Conservation (phyloP, 2,329 filamentous ascomycete species). For the Curvularia eragrostidis region DNA sequence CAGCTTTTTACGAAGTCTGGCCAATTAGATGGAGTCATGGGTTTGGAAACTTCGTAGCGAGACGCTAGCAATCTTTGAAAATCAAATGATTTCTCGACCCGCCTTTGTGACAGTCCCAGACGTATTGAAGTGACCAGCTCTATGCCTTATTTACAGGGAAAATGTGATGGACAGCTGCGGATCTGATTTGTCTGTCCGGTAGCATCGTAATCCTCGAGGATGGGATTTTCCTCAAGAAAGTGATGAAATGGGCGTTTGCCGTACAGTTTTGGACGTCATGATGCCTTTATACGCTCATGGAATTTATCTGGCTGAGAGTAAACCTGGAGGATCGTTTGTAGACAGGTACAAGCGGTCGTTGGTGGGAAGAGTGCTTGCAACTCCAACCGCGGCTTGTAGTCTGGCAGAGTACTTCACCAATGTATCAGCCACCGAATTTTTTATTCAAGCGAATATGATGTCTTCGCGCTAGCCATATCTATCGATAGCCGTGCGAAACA, state of each 20-base stretch:
- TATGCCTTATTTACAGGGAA: not conserved
- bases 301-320: not conserved
- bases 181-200: not conserved
- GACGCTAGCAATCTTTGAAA: not conserved
- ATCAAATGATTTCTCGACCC: not conserved
- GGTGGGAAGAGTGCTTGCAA: not conserved
- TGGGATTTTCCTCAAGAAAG: not conserved
- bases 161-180: not conserved
- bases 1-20: not conserved
- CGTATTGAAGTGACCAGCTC: not conserved
- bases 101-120: not conserved
- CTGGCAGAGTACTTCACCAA: not conserved
- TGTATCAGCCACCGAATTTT: not conserved
- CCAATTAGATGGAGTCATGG: not conserved
- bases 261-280: not conserved
- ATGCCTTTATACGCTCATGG: not conserved
- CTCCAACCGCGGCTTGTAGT: not conserved
- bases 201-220: not conserved
- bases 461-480: not conserved
- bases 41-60: not conserved
- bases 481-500: not conserved
- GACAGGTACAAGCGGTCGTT: not conserved
- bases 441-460: not conserved
- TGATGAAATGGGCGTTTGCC: not conserved
- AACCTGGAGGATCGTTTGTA: not conserved